A percentile compares a stretch with the other conserved stretches of the same genome.
These are phyloP conservation scores for Xylaria sp. DNA, from an alignment of 2,329 filamentous ascomycete species.

Conservation along the genomic window DNA sequence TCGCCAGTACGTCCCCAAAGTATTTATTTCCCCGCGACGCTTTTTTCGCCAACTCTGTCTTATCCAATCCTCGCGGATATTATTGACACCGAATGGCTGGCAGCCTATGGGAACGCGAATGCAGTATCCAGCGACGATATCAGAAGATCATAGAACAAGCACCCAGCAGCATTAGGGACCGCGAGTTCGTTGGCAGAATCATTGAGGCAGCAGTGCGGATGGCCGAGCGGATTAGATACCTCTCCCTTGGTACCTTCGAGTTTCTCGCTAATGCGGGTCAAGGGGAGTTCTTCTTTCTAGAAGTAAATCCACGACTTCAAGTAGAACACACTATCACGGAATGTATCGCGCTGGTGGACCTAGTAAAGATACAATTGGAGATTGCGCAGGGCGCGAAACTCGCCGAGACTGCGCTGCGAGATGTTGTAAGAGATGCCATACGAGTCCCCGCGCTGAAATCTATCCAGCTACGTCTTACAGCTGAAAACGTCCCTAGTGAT, in stretches of 20 bases:
- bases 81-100: background rate
- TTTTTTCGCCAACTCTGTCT: background rate
- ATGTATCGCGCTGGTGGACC: constrained; percentile 26
- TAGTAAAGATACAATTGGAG: constrained; percentile 23
- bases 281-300: constrained; percentile 62
- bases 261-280: constrained; percentile 68
- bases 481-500: constrained; percentile 22
- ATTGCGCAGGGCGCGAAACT: constrained; percentile 21
- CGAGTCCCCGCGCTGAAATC: constrained; percentile 9
- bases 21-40: background rate
- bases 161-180: constrained; percentile 55
- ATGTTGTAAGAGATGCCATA: constrained; percentile 4
- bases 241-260: constrained; percentile 49
- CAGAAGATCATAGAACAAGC: constrained; percentile 68
- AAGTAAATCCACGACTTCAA: constrained; percentile 67
- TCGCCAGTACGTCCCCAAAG: constrained; percentile 44
- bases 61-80: background rate
- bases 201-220: constrained; percentile 60
- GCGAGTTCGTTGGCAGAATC: constrained; percentile 51
- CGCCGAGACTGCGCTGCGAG: constrained; percentile 3
- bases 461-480: constrained; percentile 24
- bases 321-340: constrained; percentile 83
- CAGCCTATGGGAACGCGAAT: constrained; percentile 67
- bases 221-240: constrained; percentile 49
- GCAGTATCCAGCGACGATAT: constrained; percentile 69